These are phyloP conservation scores for Botrytis sinoallii DNA, from an alignment of 2,329 filamentous ascomycete genomes.

Conservation along the genomic window DNA sequence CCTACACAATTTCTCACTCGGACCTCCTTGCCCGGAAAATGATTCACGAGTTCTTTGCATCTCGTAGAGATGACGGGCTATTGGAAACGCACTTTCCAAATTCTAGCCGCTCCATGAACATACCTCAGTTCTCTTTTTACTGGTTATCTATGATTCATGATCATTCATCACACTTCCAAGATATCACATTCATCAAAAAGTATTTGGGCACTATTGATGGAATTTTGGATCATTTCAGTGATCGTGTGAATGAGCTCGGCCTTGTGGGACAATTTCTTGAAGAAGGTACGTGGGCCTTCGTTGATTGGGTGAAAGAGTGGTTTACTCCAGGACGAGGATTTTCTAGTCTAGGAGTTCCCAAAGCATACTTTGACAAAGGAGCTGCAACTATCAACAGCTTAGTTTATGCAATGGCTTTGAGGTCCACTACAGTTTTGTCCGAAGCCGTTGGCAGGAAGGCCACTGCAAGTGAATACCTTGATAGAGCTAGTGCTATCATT, in stretches of 20 bases:
- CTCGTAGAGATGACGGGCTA: conserved; percentile 28
- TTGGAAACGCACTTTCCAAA: conserved; percentile 37
- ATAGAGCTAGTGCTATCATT: neutral
- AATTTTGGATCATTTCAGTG: conserved; percentile 3
- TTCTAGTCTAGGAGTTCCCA: neutral
- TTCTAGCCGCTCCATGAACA: conserved; percentile 5
- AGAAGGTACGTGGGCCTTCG: conserved; percentile 6
- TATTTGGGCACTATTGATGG: neutral
- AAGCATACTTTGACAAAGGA: conserved; percentile 5
- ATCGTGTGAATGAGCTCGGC: neutral
- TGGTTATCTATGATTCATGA: conserved; percentile 10
- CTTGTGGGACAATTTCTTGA: neutral
- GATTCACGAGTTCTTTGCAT: conserved; percentile 23
- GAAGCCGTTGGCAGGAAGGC: neutral
- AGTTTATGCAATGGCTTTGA: neutral
- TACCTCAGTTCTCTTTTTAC: neutral
- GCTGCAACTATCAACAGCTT: conserved; percentile 6
- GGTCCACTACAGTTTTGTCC: neutral
- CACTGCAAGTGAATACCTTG: neutral
- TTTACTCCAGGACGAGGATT: neutral
- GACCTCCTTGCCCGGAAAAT: conserved; percentile 38
- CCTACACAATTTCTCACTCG: conserved; percentile 37
- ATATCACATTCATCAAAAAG: neutral
- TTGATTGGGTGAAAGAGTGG: conserved; percentile 6
- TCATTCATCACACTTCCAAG: neutral